Conservation (phyloP, 2,329 filamentous ascomycete genomes). For the Pyrenophora seminiperda region DNA sequence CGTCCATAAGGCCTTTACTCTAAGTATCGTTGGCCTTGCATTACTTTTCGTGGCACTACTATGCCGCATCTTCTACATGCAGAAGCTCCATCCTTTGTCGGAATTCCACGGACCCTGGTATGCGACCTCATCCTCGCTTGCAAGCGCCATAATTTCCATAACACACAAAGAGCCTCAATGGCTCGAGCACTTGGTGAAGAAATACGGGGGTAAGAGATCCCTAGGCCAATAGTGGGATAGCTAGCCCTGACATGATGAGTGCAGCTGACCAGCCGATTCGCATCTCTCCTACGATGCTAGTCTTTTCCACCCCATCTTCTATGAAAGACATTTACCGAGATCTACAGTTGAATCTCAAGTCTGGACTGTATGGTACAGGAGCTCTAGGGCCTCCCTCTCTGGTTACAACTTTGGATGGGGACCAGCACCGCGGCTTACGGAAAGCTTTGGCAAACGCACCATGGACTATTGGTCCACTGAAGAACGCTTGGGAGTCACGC, state of each 20-base stretch:
- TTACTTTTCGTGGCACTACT: slow-evolving; percentile 14
- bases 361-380: slow-evolving; percentile 44
- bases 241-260: slow-evolving; percentile 3
- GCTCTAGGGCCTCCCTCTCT: slow-evolving; percentile 45
- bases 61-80: slow-evolving; percentile 42
- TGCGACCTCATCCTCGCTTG: slow-evolving; percentile 43
- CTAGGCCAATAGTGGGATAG: neutral
- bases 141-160: slow-evolving; percentile 35
- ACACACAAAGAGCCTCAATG: slow-evolving; percentile 36
- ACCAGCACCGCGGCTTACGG: slow-evolving; percentile 43
- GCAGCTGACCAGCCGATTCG: slow-evolving; percentile 45
- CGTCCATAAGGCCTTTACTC: slow-evolving; percentile 1
- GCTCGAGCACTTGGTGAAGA: slow-evolving; percentile 34
- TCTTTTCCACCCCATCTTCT: slow-evolving; percentile 46
- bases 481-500: slow-evolving; percentile 47
- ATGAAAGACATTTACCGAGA: slow-evolving; percentile 52
- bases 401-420: slow-evolving; percentile 42
- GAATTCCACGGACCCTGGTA: slow-evolving; percentile 53
- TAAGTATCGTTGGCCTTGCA: slow-evolving; percentile 6
- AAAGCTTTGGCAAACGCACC: slow-evolving; percentile 47
- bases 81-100: slow-evolving; percentile 51
- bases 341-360: slow-evolving; percentile 45
- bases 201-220: slow-evolving; percentile 36
- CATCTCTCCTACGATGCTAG: slow-evolving; percentile 46
- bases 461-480: slow-evolving; percentile 49